A percentile compares a stretch with the other conserved stretches of the same genome.
phyloP scores from a whole-genome alignment of 306 rosid genomes.

The Acacia confusa region DNA sequence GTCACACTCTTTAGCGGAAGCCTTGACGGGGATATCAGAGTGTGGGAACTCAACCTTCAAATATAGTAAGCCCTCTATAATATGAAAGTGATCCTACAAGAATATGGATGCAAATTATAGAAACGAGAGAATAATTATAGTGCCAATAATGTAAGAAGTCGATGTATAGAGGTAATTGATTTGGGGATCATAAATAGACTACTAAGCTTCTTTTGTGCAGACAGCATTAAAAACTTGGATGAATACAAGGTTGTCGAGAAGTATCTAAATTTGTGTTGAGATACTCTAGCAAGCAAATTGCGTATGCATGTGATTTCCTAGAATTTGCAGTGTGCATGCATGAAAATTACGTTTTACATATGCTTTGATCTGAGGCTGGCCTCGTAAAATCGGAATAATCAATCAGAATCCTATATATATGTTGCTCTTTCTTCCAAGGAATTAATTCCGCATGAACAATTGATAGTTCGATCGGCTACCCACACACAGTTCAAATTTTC shows the following conservation, averaged over 20 bases:
- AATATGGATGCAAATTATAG: not conserved
- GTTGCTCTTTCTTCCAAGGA: not conserved
- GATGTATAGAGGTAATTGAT: not conserved
- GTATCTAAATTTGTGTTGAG: not conserved
- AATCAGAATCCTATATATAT: not conserved
- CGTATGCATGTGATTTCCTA: conserved; percentile 1
- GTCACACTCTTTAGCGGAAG: conserved; percentile 54
- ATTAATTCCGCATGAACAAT: not conserved
- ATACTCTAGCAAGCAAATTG: not conserved
- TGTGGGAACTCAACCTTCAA: conserved; percentile 41
- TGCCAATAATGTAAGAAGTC: not conserved
- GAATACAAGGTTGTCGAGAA: not conserved
- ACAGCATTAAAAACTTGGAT: not conserved
- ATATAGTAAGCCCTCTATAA: not conserved
- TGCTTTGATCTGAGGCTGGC: not conserved
- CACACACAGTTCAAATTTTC: not conserved
- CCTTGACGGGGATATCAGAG: conserved; percentile 57
- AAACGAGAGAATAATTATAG: not conserved
- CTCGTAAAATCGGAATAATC: not conserved
- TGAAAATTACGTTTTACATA: not conserved
- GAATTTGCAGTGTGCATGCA: not conserved
- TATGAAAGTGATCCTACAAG: not conserved
- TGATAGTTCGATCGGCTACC: not conserved
- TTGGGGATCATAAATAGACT: not conserved
- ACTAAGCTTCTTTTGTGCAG: not conserved